Conservation (phyloP, 139 green algal species). For the Bryopsis sp. region DNA sequence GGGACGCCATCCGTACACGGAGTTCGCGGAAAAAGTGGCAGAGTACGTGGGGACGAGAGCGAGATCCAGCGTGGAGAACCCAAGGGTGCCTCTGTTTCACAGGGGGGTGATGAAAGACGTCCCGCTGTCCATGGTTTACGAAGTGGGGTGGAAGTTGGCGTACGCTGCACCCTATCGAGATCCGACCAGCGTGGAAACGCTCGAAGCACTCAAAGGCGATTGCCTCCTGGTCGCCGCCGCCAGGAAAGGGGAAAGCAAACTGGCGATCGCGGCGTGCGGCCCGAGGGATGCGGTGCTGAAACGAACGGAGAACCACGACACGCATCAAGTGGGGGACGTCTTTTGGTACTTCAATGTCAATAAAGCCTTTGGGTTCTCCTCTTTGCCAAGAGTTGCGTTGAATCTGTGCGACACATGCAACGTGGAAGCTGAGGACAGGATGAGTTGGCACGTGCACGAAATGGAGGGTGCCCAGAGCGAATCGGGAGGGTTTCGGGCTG, state of each 20-base stretch:
- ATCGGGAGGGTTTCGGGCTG: not conserved
- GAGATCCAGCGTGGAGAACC: not conserved
- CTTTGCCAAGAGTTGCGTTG: not conserved
- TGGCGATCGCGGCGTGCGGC: not conserved
- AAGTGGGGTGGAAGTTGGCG: not conserved
- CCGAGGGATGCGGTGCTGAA: not conserved
- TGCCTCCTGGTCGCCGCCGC: not conserved
- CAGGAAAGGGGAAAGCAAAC: not conserved
- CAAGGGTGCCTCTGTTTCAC: not conserved
- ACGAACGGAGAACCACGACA: not conserved
- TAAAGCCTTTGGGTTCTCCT: conserved; percentile 6
- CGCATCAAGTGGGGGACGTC: not conserved
- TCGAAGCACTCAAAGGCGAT: not conserved
- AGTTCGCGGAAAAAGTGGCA: not conserved
- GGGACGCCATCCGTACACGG: not conserved
- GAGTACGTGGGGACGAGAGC: not conserved
- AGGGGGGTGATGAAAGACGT: not conserved
- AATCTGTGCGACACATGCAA: conserved; percentile 8
- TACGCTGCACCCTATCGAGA: not conserved
- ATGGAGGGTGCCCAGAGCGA: not conserved
- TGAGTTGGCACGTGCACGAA: conserved; percentile 18
- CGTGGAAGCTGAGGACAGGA: not conserved
- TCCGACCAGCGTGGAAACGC: not conserved
- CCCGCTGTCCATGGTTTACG: not conserved
- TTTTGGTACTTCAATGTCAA: conserved; percentile 8